Evolutionary conservation across 129 eudicot species (phyloP), one percentile per base, ranked within the genome.

Genomic region (Escallonia rubra): DNA sequence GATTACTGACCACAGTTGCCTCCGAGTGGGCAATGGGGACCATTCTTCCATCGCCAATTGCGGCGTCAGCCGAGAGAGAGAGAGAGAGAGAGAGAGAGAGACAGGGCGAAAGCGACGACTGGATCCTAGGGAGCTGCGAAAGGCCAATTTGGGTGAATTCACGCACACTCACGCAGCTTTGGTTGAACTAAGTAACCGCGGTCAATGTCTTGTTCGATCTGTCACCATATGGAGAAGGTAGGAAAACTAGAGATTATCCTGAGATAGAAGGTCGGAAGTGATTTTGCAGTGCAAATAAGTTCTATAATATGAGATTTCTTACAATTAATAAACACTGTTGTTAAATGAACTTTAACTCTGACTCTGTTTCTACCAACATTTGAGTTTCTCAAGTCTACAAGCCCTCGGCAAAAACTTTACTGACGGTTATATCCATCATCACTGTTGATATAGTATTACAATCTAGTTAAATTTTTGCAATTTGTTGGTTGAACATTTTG

Each of bases 61-160:
- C 76, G 69, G 76, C 69, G 76, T 63, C 55, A 68, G 63, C 43
- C 43, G 13, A 63, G 45, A 49, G 44, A 23, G 5, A 45, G 52
- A 7, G 41, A 47, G 10, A 16, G 16, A 63, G 45, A 49, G 44
- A 23, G 5, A 45, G 52, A 7, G 41, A 47, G 10, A 16, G 16
- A 39, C 13, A 61, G 62, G 9, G 38, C 10, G 49, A 9, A 67
- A 43, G 48, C 54, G 10, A 10, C 53, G 4, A 49, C 53, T 49
- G 53, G 63, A 56, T 67, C 57, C 64, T 56, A 42, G 64, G 42
- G 73, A 47, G 1, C 23, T 16, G 64, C 38, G 57, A 69, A 69
- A 41, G 73, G 64, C 34, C 73, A 69, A 57, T 45, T 56, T 69
- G 64, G 55, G 59, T 7, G 4, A 4, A 49, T 0, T 10, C 8